Evolutionary conservation across 2,329 filamentous ascomycete species (phyloP), one percentile per base, ranked within the genome.

Genomic region (Rhexocercosporidium sp.): DNA sequence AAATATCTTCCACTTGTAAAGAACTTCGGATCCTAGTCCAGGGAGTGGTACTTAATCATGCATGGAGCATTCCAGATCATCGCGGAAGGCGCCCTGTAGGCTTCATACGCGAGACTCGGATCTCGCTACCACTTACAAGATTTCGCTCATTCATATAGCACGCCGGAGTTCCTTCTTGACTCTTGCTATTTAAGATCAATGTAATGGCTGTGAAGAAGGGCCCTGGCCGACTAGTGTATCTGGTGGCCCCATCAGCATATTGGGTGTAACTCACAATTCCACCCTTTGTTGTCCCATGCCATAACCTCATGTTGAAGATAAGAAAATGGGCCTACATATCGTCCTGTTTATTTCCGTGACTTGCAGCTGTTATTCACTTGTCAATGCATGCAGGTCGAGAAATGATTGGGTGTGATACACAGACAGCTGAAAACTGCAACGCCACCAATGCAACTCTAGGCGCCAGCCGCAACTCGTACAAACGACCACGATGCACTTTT

Each of bases 381-480:
- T 1, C 53, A 39, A 14, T n/a, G 20, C 9, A 16, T 57, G n/a
- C 9, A 39, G 4, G n/a, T 18, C 12, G 31, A 16, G 5, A 39
- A 25, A 29, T 20, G 39, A 44, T 59, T 59, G 56, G 56, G 11
- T 41, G 9, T 3, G 3, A 18, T 11, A 22, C 7, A 14, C 14
- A n/a, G n/a, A 46, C n/a, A 59, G 37, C 56, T 59, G 56, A 59
- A 46, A 46, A 46, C 22, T 25, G 18, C 22, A n/a, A 46, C 56
- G 37, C 56, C 56, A 59, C 56, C n/a, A 59, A 44, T 59, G 56
- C 56, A 59, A 46, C 56, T 8, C 12, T 56, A 56, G 22, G 7
- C 53, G 53, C 53, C 53, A 25, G 8, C 34, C n/a, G 39, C n/a
- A 16, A 18, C 53, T 37, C 25, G 12, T 29, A 56, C 51, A 11